A percentile compares a stretch with the other conserved stretches of the same genome.
Evolutionary conservation across 495 filamentous ascomycete species (phyloP).

Genomic region (Penicillium taxi): DNA sequence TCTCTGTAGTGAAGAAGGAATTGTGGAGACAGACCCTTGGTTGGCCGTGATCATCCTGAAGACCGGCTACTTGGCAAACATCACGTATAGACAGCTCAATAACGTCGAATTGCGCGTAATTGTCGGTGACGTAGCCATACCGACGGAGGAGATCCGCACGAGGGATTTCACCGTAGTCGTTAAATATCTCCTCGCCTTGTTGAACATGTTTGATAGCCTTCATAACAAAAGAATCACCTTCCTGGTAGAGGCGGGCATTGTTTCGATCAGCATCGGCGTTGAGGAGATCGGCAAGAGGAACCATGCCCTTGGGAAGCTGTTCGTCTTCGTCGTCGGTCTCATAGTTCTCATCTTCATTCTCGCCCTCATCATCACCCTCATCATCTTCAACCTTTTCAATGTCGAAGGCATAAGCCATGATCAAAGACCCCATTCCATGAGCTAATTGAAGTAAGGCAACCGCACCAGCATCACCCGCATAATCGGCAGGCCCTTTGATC

Average conservation of each 20-base stretch:
- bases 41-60: constrained; percentile 36
- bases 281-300: constrained; percentile 85
- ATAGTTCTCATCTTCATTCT: constrained; percentile 52
- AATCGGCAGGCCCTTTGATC: constrained; percentile 42
- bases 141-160: constrained; percentile 74
- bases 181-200: constrained; percentile 74
- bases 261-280: constrained; percentile 87
- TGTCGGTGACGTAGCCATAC: constrained; percentile 79
- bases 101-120: constrained; percentile 73
- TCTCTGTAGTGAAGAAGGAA: neutral
- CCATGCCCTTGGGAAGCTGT: constrained; percentile 68
- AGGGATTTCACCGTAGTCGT: constrained; percentile 82
- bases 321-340: constrained; percentile 64
- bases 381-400: constrained; percentile 53
- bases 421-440: constrained; percentile 74
- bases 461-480: constrained; percentile 37
- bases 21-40: constrained; percentile 30
- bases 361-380: constrained; percentile 47
- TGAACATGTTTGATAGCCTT: constrained; percentile 56
- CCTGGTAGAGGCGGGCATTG: constrained; percentile 68
- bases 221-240: constrained; percentile 55
- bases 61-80: constrained; percentile 44
- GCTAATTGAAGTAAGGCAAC: constrained; percentile 51
- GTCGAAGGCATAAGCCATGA: constrained; percentile 96
- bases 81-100: constrained; percentile 59